phyloP scores from a whole-genome alignment of 2,329 filamentous ascomycete genomes.

The Epichloe hybrida region DNA sequence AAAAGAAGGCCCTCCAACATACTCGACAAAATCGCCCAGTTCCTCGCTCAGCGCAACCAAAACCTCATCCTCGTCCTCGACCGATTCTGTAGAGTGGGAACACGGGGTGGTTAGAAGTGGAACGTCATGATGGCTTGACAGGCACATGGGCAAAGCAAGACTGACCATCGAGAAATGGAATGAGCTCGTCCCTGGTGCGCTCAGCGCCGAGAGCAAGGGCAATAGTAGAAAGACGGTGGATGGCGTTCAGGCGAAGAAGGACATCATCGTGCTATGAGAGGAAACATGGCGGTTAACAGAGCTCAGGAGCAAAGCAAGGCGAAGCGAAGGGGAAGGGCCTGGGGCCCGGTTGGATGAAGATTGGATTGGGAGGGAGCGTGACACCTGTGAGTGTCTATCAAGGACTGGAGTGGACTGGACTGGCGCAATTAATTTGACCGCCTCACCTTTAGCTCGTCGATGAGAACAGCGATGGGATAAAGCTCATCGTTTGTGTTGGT shows the following conservation, averaged over 20 bases:
- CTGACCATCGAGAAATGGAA: conserved; percentile 97
- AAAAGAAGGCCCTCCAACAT: conserved; percentile 86
- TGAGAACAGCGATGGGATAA: conserved; percentile 98
- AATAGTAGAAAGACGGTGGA: conserved; percentile 95
- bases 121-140: conserved; percentile 6
- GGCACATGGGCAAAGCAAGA: conserved; percentile 12
- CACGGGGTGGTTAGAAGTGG: neutral
- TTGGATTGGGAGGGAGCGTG: conserved; percentile 4
- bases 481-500: conserved; percentile 92
- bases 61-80: conserved; percentile 98
- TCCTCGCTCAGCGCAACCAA: conserved; percentile 94
- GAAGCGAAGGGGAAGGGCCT: conserved; percentile 5
- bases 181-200: conserved; percentile 93
- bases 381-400: neutral
- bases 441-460: conserved; percentile 95
- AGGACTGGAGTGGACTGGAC: neutral
- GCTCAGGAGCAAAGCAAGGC: conserved; percentile 3
- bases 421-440: conserved; percentile 5
- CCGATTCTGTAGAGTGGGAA: conserved; percentile 57
- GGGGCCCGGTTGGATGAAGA: neutral
- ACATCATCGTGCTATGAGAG: conserved; percentile 83
- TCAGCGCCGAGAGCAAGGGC: conserved; percentile 90
- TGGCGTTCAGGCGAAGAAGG: conserved; percentile 91
- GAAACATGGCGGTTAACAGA: conserved; percentile 13
- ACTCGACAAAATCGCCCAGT: conserved; percentile 92